Evolutionary conservation across 805 yeast species (phyloP).

Genomic region (Grigorovia jiainica): DNA sequence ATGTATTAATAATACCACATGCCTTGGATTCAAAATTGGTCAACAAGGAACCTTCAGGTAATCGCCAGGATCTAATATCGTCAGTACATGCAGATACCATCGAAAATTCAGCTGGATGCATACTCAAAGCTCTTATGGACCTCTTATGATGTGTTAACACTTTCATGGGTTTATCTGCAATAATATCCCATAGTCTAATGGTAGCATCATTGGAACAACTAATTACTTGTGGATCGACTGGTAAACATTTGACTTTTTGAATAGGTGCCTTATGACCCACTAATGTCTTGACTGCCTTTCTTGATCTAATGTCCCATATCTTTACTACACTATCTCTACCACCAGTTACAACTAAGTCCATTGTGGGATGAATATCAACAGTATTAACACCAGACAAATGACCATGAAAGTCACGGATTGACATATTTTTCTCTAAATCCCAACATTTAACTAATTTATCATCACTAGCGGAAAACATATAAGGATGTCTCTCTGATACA

Average conservation of each 20-base stretch:
- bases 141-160: constrained; percentile 80
- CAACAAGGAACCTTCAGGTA: constrained; percentile 68
- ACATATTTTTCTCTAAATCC: constrained; percentile 83
- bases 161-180: constrained; percentile 62
- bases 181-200: constrained; percentile 76
- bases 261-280: constrained; percentile 77
- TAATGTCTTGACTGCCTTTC: constrained; percentile 63
- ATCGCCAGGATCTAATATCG: constrained; percentile 73
- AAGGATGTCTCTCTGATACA: constrained; percentile 70
- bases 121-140: constrained; percentile 61
- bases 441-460: constrained; percentile 90
- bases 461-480: constrained; percentile 84
- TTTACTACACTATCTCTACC: constrained; percentile 81
- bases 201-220: constrained; percentile 81
- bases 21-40: constrained; percentile 38
- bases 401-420: constrained; percentile 85
- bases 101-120: constrained; percentile 63
- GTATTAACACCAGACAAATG: constrained; percentile 86
- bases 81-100: constrained; percentile 75
- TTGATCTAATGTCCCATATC: constrained; percentile 89
- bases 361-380: constrained; percentile 76
- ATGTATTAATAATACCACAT: constrained; percentile 52
- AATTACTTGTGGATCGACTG: constrained; percentile 76
- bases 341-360: constrained; percentile 74
- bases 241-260: constrained; percentile 55